A percentile compares a stretch with the other conserved stretches of the same genome.
Evolutionary conservation across 2,329 filamentous ascomycete species (phyloP).

Genomic region (Parafenestella ontariensis): DNA sequence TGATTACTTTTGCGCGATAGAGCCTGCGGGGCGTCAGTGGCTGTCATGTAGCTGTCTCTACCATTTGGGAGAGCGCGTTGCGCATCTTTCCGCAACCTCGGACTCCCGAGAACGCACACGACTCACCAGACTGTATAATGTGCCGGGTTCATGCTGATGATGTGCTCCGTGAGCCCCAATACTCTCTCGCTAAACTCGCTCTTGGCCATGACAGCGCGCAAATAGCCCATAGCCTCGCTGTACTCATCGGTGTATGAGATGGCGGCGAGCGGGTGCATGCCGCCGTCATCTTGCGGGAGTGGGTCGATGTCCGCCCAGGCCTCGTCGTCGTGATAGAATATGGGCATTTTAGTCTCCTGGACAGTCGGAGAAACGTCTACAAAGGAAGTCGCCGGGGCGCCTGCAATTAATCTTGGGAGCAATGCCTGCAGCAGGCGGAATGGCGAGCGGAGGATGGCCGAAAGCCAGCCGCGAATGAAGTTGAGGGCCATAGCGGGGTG

Average conservation of each 20-base stretch:
- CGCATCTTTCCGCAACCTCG: too few relatives aligned
- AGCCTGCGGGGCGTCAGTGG: conserved; percentile 60
- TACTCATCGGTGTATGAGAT: conserved; percentile 94
- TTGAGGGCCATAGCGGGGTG: conserved; percentile 23
- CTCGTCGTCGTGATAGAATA: conserved; percentile 69
- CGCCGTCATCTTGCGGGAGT: conserved; percentile 83
- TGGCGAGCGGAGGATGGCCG: conserved; percentile 17
- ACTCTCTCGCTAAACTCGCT: conserved; percentile 83
- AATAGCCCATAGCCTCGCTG: conserved; percentile 88
- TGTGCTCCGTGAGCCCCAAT: conserved; percentile 81
- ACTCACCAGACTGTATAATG: conserved; percentile 94
- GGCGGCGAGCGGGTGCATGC: conserved; percentile 76
- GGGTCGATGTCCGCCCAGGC: conserved; percentile 85
- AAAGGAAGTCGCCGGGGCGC: background rate
- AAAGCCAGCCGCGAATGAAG: conserved; percentile 24
- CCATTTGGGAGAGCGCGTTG: too few relatives aligned
- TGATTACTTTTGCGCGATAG: conserved; percentile 83
- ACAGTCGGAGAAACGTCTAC: background rate
- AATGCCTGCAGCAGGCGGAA: conserved; percentile 14
- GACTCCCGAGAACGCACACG: background rate
- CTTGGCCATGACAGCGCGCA: conserved; percentile 89
- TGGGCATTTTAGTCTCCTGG: conserved; percentile 27
- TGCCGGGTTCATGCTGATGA: conserved; percentile 92
- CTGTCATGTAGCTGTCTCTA: background rate
- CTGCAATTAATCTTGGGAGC: conserved; percentile 1